phyloP scores from a whole-genome alignment of 306 rosid genomes.

The Rosa multiflora region DNA sequence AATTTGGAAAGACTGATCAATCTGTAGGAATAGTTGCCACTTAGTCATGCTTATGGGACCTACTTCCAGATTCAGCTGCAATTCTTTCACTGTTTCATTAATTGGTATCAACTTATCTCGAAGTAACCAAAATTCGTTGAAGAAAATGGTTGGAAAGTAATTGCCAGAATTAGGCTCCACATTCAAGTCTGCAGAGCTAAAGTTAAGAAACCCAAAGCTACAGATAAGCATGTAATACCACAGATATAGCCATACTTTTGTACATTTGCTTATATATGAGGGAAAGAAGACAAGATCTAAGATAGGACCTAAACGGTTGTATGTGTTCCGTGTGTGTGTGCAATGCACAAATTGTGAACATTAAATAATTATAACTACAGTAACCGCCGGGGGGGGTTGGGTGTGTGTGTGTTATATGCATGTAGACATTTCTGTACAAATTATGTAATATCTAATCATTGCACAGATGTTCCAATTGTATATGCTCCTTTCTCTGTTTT shows the following conservation, averaged over 20 bases:
- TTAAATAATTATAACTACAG: not conserved
- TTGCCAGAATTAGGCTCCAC: constrained; percentile 76
- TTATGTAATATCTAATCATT: too few relatives aligned
- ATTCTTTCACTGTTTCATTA: constrained; percentile 75
- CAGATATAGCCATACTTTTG: not conserved
- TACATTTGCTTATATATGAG: not conserved
- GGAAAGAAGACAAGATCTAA: not conserved
- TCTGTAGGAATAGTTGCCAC: constrained; percentile 93
- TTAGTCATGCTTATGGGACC: constrained; percentile 94
- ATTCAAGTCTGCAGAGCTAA: constrained; percentile 57
- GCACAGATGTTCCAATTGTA: too few relatives aligned
- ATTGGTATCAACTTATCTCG: constrained; percentile 72
- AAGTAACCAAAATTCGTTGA: constrained; percentile 98
- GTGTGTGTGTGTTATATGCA: too few relatives aligned
- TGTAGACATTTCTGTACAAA: too few relatives aligned
- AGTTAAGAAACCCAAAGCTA: constrained; percentile 57
- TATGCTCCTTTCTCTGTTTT: not conserved
- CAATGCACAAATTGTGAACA: not conserved
- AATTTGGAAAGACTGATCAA: constrained; percentile 96
- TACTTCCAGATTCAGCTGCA: constrained; percentile 76
- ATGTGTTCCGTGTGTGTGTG: not conserved
- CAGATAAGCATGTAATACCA: not conserved
- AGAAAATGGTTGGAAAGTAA: constrained; percentile 80
- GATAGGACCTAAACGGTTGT: not conserved
- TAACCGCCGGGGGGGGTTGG: too few relatives aligned